Percentiles rank a stretch among this genome's conserved stretches.
phyloP scores from a whole-genome alignment of 2,329 filamentous ascomycete genomes.

The Aureobasidium zeae region DNA sequence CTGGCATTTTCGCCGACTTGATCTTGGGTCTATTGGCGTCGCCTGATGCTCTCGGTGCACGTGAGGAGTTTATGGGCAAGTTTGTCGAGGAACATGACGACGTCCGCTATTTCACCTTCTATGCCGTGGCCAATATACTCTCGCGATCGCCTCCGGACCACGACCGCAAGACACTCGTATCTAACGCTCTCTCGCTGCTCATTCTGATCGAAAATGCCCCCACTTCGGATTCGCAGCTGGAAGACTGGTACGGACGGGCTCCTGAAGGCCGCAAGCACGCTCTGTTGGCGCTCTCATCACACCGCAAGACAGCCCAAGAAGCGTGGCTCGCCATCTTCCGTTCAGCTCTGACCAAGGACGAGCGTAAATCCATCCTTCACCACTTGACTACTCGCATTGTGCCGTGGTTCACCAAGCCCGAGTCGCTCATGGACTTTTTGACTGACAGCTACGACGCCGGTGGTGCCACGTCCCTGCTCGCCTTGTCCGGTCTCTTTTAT shows the following conservation, averaged over 20 bases:
- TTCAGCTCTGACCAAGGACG: conserved; percentile 55
- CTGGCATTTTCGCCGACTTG: conserved; percentile 51
- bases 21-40: conserved; percentile 53
- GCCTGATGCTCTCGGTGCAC: conserved; percentile 49
- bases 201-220: conserved; percentile 63
- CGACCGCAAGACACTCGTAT: conserved; percentile 37
- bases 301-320: conserved; percentile 73
- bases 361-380: conserved; percentile 69
- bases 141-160: conserved; percentile 15
- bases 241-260: conserved; percentile 56
- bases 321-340: conserved; percentile 76
- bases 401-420: conserved; percentile 81
- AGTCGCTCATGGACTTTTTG: conserved; percentile 89
- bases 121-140: conserved; percentile 45
- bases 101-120: conserved; percentile 72
- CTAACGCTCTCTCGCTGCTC: conserved; percentile 54
- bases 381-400: conserved; percentile 69
- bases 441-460: conserved; percentile 88
- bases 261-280: conserved; percentile 60
- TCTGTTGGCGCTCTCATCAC: conserved; percentile 55
- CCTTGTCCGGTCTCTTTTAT: conserved; percentile 88
- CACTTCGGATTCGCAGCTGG: conserved; percentile 54
- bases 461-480: conserved; percentile 76
- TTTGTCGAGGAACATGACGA: conserved; percentile 76
- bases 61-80: conserved; percentile 65